Evolutionary conservation across 2,329 filamentous ascomycete genomes (phyloP).

Genomic region (Aspergillus sojae): DNA sequence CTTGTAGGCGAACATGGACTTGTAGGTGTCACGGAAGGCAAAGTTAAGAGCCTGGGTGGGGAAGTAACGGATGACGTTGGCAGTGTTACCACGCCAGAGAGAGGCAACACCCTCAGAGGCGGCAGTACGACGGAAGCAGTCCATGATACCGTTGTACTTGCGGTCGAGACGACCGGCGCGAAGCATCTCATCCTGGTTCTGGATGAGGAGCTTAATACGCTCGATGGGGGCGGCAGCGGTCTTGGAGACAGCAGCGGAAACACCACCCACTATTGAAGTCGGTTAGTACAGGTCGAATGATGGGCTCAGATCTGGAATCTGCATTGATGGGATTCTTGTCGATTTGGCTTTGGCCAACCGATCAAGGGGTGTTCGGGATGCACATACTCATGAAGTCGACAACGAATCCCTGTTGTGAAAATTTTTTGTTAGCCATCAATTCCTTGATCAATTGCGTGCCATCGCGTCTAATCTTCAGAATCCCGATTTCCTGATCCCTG

Average conservation of each 20-base stretch:
- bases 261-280: conserved; percentile 85
- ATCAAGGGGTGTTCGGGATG: conserved; percentile 12
- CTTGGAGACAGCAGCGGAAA: conserved; percentile 99
- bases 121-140: conserved; percentile 94
- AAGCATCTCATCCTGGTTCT: conserved; percentile 99
- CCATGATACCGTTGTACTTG: conserved; percentile 89
- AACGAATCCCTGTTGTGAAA: conserved; percentile 73
- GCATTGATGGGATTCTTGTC: conserved; percentile 8
- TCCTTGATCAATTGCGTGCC: conserved; percentile 1
- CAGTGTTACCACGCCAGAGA: conserved; percentile 99
- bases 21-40: conserved; percentile 99
- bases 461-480: conserved; percentile 3
- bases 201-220: conserved; percentile 99
- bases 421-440: conserved; percentile 34
- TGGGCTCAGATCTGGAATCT: not conserved
- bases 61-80: conserved; percentile 99
- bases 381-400: conserved; percentile 98
- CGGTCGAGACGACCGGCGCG: conserved; percentile 97
- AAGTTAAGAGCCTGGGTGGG: conserved; percentile 99
- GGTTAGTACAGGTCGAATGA: conserved; percentile 43
- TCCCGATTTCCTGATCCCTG: not conserved
- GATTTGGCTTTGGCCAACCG: conserved; percentile 8
- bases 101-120: conserved; percentile 90
- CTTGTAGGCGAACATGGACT: conserved; percentile 99
- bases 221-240: conserved; percentile 99